phyloP scores from a whole-genome alignment of 1,139 yeast species.

The Kodamaea sp. region DNA sequence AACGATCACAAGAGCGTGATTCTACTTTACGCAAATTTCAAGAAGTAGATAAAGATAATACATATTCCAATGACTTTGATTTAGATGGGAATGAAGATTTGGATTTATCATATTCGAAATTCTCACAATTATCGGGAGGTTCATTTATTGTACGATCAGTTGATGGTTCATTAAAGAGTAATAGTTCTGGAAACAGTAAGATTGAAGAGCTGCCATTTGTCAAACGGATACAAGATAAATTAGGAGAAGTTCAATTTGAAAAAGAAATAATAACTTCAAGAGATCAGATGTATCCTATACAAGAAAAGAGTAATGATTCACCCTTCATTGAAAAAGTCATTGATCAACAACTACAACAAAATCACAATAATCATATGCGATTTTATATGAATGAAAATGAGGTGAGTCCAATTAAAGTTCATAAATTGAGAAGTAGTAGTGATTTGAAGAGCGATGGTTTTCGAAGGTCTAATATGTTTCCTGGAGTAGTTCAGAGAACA shows the following conservation, averaged over 20 bases:
- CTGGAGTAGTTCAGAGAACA: no score
- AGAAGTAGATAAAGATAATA: slow-evolving; percentile 11
- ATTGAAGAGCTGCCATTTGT: slow-evolving; percentile 26
- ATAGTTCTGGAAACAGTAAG: slow-evolving; percentile 3
- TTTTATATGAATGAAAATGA: slow-evolving; percentile 2
- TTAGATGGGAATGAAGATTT: slow-evolving; percentile 22
- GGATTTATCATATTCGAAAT: slow-evolving; percentile 36
- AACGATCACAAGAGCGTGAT: slow-evolving; percentile 9
- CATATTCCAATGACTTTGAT: slow-evolving; percentile 20
- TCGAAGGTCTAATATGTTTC: no score
- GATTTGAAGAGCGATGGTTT: not conserved
- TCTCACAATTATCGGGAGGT: slow-evolving; percentile 31
- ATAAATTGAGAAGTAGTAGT: not conserved
- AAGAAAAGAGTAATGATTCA: slow-evolving; percentile 13
- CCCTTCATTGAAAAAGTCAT: slow-evolving; percentile 16
- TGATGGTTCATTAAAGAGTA: slow-evolving; percentile 3
- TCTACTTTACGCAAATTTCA: slow-evolving; percentile 13
- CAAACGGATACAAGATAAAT: slow-evolving; percentile 20
- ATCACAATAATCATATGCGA: not conserved
- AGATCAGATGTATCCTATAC: slow-evolving; percentile 10
- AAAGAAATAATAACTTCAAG: slow-evolving; percentile 1
- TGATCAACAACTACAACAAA: not conserved
- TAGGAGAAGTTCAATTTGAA: slow-evolving; percentile 4
- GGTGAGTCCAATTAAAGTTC: slow-evolving; percentile 4
- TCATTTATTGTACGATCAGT: slow-evolving; percentile 15